Conservation (phyloP, 176 grass and related monocot genomes). For the Themeda triandra region DNA sequence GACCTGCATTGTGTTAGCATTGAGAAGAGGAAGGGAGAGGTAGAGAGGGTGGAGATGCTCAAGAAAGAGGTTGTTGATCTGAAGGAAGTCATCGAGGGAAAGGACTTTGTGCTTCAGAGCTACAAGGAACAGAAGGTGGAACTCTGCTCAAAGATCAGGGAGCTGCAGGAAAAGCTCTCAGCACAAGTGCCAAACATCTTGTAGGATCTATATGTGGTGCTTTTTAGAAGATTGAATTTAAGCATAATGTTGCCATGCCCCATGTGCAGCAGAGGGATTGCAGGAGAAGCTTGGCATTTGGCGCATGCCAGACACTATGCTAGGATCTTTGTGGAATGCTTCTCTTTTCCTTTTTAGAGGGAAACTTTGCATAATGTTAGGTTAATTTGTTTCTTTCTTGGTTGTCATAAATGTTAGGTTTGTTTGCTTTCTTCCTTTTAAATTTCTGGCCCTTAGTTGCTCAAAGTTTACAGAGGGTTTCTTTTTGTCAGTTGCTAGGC, state of each 20-base stretch:
- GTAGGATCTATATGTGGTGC: constrained; percentile 30
- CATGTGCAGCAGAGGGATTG: constrained; percentile 51
- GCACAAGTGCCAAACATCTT: constrained; percentile 77
- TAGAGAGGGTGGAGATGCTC: constrained; percentile 63
- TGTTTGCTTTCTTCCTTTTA: constrained; percentile 26
- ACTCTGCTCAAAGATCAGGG: constrained; percentile 75
- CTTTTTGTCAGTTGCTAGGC: constrained; percentile 17
- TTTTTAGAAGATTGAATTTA: constrained; percentile 1
- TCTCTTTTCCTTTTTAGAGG: constrained; percentile 14
- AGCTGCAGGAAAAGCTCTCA: constrained; percentile 75
- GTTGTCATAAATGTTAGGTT: constrained; percentile 27
- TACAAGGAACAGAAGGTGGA: constrained; percentile 95
- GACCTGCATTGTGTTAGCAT: constrained; percentile 42
- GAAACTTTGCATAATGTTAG: constrained; percentile 38
- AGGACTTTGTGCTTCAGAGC: constrained; percentile 93
- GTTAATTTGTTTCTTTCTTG: constrained; percentile 30
- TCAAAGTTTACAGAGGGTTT: neutral
- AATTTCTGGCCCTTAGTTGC: constrained; percentile 11
- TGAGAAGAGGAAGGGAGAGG: constrained; percentile 55
- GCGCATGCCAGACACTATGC: constrained; percentile 42
- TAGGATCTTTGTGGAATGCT: constrained; percentile 35
- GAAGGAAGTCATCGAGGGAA: constrained; percentile 83
- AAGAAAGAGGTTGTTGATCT: constrained; percentile 70
- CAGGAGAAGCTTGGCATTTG: constrained; percentile 30
- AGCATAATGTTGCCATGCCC: constrained; percentile 13